A percentile compares a stretch with the other conserved stretches of the same genome.
Conservation (phyloP, 2,329 filamentous ascomycete species). For the Whalleya microplaca region DNA sequence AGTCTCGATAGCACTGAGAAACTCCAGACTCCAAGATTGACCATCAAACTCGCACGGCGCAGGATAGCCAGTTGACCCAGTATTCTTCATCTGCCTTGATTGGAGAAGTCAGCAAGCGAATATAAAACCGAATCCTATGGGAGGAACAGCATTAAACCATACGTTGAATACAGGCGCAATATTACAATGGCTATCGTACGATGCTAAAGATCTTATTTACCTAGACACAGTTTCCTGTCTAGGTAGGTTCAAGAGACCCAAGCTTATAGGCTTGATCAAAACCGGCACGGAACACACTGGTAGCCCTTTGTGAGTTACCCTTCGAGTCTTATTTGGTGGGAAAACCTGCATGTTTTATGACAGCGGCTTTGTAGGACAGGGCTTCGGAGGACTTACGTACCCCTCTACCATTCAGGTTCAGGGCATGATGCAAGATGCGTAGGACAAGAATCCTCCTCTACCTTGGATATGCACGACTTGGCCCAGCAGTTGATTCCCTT, state of each 20-base stretch:
- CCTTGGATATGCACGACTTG: not conserved
- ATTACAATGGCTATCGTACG: not conserved
- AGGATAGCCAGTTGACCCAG: not conserved
- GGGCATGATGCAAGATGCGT: not conserved
- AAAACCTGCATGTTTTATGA: not conserved
- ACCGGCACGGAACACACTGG: not conserved
- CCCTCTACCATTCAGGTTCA: not conserved
- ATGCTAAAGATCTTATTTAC: not conserved
- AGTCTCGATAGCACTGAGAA: not conserved
- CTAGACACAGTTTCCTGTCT: not conserved
- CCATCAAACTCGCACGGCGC: not conserved
- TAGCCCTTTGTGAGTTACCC: not conserved
- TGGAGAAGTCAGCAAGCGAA: not conserved
- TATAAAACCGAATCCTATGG: not conserved
- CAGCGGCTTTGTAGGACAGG: not conserved
- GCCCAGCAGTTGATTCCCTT: not conserved
- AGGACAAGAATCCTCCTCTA: not conserved
- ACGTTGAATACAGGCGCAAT: not conserved
- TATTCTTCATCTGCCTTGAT: not conserved
- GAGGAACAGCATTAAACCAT: not conserved
- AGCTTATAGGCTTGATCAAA: not conserved
- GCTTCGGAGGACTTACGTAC: not conserved
- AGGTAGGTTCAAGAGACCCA: not conserved
- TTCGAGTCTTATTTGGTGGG: not conserved
- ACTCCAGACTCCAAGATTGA: not conserved